These are phyloP conservation scores for Phialophora macrospora DNA, from an alignment of 2,329 filamentous ascomycete genomes.

Conservation along the genomic window DNA sequence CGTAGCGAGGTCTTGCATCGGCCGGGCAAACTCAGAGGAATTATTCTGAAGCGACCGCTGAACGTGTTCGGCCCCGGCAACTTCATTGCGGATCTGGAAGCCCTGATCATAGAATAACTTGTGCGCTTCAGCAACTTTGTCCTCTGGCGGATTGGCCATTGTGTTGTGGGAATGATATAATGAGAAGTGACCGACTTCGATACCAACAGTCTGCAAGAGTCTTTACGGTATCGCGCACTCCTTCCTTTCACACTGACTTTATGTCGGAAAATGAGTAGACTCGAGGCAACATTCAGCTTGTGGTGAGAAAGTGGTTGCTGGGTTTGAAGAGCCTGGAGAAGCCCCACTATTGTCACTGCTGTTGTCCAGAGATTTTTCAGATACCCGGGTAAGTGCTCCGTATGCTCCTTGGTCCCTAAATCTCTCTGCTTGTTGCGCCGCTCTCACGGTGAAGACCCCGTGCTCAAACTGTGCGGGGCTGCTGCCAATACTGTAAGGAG, in stretches of 20 bases:
- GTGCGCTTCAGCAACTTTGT: constrained; percentile 45
- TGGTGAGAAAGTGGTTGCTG: background rate
- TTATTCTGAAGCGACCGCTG: constrained; percentile 53
- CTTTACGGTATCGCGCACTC: background rate
- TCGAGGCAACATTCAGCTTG: background rate
- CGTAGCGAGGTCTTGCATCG: constrained; percentile 67
- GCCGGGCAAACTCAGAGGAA: constrained; percentile 62
- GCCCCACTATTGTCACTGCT: constrained; percentile 11
- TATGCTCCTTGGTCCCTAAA: background rate
- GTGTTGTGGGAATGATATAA: background rate
- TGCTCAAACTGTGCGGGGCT: background rate
- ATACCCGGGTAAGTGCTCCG: no score
- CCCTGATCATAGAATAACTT: constrained; percentile 65
- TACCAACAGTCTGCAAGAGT: background rate
- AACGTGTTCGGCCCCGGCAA: constrained; percentile 67
- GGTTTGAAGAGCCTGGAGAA: constrained; percentile 6
- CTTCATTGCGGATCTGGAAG: constrained; percentile 63
- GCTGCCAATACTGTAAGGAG: background rate
- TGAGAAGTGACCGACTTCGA: background rate
- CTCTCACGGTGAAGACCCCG: background rate
- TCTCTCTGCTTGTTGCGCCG: background rate
- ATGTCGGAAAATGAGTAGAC: background rate
- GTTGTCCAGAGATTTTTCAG: background rate
- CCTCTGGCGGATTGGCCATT: constrained; percentile 27
- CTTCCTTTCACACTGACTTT: background rate